These are phyloP conservation scores for Rubia yunnanensis DNA, from an alignment of 257 asterid species.

Conservation along the genomic window DNA sequence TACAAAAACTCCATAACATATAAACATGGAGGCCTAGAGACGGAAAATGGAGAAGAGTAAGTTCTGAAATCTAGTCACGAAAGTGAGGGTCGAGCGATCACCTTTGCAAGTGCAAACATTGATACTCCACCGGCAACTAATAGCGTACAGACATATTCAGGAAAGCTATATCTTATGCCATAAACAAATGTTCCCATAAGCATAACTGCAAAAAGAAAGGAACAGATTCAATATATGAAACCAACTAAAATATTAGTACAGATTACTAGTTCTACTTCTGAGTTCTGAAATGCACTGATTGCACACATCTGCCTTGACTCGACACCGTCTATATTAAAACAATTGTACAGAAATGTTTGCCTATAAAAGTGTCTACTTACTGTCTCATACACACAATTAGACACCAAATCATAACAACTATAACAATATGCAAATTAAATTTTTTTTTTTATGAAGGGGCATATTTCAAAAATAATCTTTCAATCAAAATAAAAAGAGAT, in stretches of 20 bases:
- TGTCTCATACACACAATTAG: not conserved
- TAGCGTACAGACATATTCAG: slow-evolving; percentile 81
- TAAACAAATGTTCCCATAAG: slow-evolving; percentile 91
- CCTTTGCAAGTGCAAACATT: slow-evolving; percentile 84
- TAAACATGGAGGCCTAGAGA: slow-evolving; percentile 1
- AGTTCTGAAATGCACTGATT: not conserved
- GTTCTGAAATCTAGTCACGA: not conserved
- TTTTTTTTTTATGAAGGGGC: not conserved
- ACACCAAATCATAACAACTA: not conserved
- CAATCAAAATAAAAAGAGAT: not conserved
- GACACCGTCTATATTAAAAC: not conserved
- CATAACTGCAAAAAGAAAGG: slow-evolving; percentile 67
- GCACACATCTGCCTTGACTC: not conserved
- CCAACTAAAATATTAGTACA: not conserved
- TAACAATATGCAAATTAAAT: not conserved
- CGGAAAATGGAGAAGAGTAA: not conserved
- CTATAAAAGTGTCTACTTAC: not conserved
- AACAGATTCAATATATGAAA: not conserved
- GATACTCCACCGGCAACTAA: slow-evolving; percentile 99
- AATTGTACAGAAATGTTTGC: too few relatives aligned
- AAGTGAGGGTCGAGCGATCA: slow-evolving; percentile 11
- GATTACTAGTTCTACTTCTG: too few relatives aligned
- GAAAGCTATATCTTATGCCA: slow-evolving; percentile 78
- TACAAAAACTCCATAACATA: not conserved
- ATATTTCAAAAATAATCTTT: not conserved